A percentile compares a stretch with the other conserved stretches of the same genome.
phyloP scores from a whole-genome alignment of 495 filamentous ascomycete species.

The Xylaria palmicola region DNA sequence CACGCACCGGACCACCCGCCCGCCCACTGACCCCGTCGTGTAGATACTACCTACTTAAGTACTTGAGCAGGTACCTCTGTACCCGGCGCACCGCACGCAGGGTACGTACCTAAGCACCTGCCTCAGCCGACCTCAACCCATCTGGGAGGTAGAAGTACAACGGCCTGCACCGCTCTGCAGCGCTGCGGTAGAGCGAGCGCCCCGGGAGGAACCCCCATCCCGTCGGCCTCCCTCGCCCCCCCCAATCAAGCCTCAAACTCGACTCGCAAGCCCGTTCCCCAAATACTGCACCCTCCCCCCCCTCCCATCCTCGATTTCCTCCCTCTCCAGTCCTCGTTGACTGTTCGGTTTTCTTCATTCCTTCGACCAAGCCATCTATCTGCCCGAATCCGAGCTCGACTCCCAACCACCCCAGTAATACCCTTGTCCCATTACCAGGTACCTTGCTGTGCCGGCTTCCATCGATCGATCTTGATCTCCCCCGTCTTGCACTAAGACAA shows the following conservation, averaged over 20 bases:
- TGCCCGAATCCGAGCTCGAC: conserved; percentile 5
- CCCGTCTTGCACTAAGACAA: background rate
- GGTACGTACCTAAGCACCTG: background rate
- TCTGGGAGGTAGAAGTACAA: background rate
- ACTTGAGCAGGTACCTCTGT: no score
- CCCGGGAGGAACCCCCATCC: conserved; percentile 4
- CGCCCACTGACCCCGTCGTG: background rate
- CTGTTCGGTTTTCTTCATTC: conserved; percentile 11
- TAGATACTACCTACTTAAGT: background rate
- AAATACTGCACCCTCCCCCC: conserved; percentile 18
- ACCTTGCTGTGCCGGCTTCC: conserved; percentile 6
- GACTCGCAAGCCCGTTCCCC: conserved; percentile 23
- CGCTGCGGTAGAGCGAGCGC: conserved; percentile 3
- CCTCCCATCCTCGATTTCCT: conserved; percentile 14
- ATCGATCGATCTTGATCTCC: conserved; percentile 7
- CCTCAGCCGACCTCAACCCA: background rate
- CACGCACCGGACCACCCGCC: conserved; percentile 1
- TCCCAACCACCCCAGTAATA: conserved; percentile 17
- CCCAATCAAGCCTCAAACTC: conserved; percentile 14
- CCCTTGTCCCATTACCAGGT: background rate
- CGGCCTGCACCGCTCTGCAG: background rate
- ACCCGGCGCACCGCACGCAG: no score
- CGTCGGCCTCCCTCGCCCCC: background rate
- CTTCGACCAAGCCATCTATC: conserved; percentile 8
- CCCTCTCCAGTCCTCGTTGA: conserved; percentile 17